A percentile compares a stretch with the other conserved stretches of the same genome.
Evolutionary conservation across 441 rosid species (phyloP).

Genomic region (Breynia disticha): DNA sequence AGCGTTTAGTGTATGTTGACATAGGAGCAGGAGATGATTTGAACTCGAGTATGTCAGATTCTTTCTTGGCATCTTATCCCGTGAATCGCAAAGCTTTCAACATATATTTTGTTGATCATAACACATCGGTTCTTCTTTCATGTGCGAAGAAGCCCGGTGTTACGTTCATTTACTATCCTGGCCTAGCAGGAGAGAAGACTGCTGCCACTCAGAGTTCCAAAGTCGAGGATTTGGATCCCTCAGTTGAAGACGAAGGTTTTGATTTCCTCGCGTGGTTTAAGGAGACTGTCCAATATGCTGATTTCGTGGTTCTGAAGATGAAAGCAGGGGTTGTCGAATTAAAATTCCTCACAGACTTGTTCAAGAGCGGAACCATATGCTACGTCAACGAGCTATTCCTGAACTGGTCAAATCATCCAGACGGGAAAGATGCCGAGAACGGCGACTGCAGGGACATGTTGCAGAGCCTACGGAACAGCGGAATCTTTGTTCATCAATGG

Average conservation of each 20-base stretch:
- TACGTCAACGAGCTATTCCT: constrained; percentile 64
- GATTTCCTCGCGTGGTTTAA: constrained; percentile 63
- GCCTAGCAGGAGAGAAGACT: constrained; percentile 33
- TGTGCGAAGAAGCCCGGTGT: constrained; percentile 52
- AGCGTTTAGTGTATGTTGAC: constrained; percentile 43
- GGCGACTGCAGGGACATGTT: constrained; percentile 42
- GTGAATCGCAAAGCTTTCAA: constrained; percentile 42
- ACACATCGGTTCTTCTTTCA: constrained; percentile 57
- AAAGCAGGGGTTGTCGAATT: constrained; percentile 47
- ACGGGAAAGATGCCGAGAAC: constrained; percentile 13
- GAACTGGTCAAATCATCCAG: constrained; percentile 29
- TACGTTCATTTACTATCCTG: constrained; percentile 65
- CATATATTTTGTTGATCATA: constrained; percentile 65
- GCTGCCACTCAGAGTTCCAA: constrained; percentile 6
- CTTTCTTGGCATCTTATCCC: constrained; percentile 64
- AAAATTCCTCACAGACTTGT: constrained; percentile 38
- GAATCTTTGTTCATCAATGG: constrained; percentile 79
- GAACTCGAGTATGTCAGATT: constrained; percentile 26
- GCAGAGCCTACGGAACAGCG: constrained; percentile 44
- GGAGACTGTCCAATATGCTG: constrained; percentile 49
- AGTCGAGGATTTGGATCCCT: constrained; percentile 47
- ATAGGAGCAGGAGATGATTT: constrained; percentile 51
- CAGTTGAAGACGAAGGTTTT: constrained; percentile 40
- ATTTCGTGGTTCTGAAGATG: constrained; percentile 70
- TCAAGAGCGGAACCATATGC: constrained; percentile 58